These are phyloP conservation scores for Trichosporon coremiiforme DNA, from an alignment of 1,284 basidiomycete species.

Conservation along the genomic window DNA sequence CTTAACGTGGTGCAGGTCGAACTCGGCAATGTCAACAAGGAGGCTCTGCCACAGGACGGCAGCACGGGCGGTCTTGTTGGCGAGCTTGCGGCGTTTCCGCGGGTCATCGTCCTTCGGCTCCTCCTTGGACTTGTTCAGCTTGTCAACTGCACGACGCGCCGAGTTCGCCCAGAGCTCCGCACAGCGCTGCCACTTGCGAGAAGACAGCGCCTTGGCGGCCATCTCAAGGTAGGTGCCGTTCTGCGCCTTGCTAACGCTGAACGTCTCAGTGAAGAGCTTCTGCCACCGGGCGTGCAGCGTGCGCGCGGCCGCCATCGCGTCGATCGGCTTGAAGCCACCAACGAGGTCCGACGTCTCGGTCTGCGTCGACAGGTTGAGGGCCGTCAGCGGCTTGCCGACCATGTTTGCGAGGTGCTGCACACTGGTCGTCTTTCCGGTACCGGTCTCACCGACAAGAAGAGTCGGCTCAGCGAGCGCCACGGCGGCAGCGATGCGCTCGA, in stretches of 20 bases:
- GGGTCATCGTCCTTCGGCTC: conserved; percentile 56
- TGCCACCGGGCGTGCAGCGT: conserved; percentile 76
- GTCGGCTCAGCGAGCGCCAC: conserved; percentile 78
- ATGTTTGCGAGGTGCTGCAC: conserved; percentile 84
- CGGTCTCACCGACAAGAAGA: conserved; percentile 94
- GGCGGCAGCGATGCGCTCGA: conserved; percentile 79
- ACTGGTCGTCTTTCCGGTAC: conserved; percentile 95
- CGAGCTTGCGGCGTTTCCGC: conserved; percentile 73
- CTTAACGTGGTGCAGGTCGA: conserved; percentile 82
- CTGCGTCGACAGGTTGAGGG: conserved; percentile 94
- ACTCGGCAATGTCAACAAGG: conserved; percentile 70
- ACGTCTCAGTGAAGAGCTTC: conserved; percentile 82
- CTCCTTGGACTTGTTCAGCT: conserved; percentile 60
- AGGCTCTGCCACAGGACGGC: conserved; percentile 72
- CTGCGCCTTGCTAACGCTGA: conserved; percentile 73
- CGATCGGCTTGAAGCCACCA: conserved; percentile 94
- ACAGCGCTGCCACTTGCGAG: conserved; percentile 82
- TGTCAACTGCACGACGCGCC: conserved; percentile 57
- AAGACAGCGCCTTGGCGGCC: conserved; percentile 77
- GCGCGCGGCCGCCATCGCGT: conserved; percentile 75
- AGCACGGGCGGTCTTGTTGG: conserved; percentile 53
- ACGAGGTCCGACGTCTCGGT: conserved; percentile 93
- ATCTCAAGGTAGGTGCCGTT: conserved; percentile 86
- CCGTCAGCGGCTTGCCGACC: conserved; percentile 76
- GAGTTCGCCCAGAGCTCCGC: conserved; percentile 71